A percentile compares a stretch with the other conserved stretches of the same genome.
These are phyloP conservation scores for Colletotrichum destructivum DNA, from an alignment of 2,329 filamentous ascomycete species.

Conservation along the genomic window DNA sequence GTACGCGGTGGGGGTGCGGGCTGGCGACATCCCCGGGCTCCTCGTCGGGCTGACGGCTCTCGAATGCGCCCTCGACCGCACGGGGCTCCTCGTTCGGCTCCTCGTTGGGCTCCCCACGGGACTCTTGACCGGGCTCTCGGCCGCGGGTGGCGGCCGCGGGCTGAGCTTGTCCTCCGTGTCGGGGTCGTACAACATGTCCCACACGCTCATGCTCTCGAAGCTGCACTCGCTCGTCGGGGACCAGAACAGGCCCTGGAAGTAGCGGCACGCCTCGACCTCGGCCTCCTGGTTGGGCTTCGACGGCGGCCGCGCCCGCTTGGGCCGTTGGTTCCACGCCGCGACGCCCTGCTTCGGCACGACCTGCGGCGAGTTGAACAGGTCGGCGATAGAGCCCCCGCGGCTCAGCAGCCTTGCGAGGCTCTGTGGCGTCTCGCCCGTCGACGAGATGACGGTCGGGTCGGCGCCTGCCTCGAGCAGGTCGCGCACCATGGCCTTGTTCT, in stretches of 20 bases:
- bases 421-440: conserved; percentile 43
- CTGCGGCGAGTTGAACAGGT: conserved; percentile 39
- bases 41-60: background rate
- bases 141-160: conserved; percentile 23
- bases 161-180: conserved; percentile 39
- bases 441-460: conserved; percentile 40
- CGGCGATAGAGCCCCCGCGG: conserved; percentile 31
- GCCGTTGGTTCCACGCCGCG: conserved; percentile 20
- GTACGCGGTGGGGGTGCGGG: background rate
- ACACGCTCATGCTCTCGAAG: conserved; percentile 41
- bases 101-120: background rate
- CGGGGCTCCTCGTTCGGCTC: background rate
- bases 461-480: conserved; percentile 42
- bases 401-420: conserved; percentile 36
- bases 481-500: conserved; percentile 37
- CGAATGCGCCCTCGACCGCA: conserved; percentile 20
- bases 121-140: background rate
- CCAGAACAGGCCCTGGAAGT: conserved; percentile 42
- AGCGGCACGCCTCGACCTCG: conserved; percentile 40
- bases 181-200: conserved; percentile 43
- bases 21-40: background rate
- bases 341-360: conserved; percentile 35
- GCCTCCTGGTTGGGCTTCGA: conserved; percentile 37
- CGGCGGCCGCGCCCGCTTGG: conserved; percentile 28
- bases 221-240: conserved; percentile 39